Percentiles rank a stretch among this genome's conserved stretches.
These are phyloP conservation scores for Steccherinum ochraceum DNA, from an alignment of 768 basidiomycete species.

Conservation along the genomic window DNA sequence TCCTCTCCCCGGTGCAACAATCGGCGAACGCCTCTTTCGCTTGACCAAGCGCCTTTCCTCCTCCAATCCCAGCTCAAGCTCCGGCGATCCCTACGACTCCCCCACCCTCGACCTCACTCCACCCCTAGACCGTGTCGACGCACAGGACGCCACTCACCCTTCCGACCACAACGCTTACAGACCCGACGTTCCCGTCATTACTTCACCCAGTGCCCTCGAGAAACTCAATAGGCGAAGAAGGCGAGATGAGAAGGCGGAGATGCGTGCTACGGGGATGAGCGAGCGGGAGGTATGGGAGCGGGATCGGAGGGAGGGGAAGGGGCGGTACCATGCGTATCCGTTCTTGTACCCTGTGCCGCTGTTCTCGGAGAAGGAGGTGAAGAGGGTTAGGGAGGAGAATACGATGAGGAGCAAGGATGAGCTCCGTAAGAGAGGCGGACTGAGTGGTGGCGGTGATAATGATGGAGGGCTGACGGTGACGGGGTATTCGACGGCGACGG, in stretches of 20 bases:
- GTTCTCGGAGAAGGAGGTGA: conserved; percentile 10
- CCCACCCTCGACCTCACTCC: conserved; percentile 21
- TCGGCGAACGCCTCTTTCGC: conserved; percentile 36
- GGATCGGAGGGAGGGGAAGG: conserved; percentile 1
- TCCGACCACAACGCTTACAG: conserved; percentile 45
- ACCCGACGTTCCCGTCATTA: background rate
- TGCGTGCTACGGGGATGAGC: too few species aligned
- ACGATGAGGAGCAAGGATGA: too few species aligned
- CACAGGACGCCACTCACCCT: conserved; percentile 47
- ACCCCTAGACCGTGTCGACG: conserved; percentile 27
- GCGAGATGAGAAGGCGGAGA: conserved; percentile 21
- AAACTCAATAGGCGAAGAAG: conserved; percentile 22
- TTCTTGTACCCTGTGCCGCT: conserved; percentile 37
- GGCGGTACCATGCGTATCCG: conserved; percentile 21
- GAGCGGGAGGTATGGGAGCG: too few species aligned
- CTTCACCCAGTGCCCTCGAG: background rate
- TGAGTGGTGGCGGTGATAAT: too few species aligned
- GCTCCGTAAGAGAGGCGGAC: too few species aligned
- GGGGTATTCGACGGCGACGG: background rate
- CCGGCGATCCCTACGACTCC: background rate
- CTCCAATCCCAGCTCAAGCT: background rate
- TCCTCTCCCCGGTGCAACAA: conserved; percentile 39
- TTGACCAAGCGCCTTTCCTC: conserved; percentile 11
- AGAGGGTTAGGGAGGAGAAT: conserved; percentile 1
- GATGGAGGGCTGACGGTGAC: background rate